Conservation (phyloP, 805 yeast genomes). For the Metschnikowia lochheadii region DNA sequence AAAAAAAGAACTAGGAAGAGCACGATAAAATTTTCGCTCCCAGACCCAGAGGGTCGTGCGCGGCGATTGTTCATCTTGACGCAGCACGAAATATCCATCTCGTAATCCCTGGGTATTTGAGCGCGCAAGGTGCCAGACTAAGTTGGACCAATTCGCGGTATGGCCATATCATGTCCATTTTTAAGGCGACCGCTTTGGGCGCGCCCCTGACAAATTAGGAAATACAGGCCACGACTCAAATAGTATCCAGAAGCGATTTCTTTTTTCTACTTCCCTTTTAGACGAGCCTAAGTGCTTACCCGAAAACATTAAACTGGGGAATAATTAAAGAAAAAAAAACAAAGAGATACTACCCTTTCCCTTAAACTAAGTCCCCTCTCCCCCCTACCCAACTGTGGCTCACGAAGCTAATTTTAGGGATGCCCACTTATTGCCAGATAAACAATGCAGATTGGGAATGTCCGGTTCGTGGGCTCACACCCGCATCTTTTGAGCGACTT, state of each 20-base stretch:
- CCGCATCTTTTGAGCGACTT: background rate
- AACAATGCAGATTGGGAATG: background rate
- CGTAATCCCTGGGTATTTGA: background rate
- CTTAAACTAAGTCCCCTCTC: too few species aligned
- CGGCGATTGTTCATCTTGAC: background rate
- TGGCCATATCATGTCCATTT: background rate
- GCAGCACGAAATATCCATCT: background rate
- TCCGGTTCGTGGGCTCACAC: background rate
- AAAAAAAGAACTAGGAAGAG: background rate
- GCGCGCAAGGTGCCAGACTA: background rate
- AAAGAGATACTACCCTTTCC: too few species aligned
- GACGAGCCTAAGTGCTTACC: background rate
- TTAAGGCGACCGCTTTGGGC: background rate
- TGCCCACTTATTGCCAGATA: background rate
- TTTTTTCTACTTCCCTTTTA: background rate
- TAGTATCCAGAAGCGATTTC: background rate
- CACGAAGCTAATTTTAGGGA: background rate
- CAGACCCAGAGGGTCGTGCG: constrained; percentile 7
- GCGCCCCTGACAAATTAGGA: background rate
- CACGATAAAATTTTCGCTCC: constrained; percentile 3
- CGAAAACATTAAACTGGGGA: too few species aligned
- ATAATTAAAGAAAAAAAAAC: too few species aligned
- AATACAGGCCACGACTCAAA: background rate
- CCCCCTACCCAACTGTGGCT: background rate
- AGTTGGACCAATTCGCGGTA: background rate